Evolutionary conservation across 2,329 filamentous ascomycete genomes (phyloP).

Genomic region (Penicillium crustosum): DNA sequence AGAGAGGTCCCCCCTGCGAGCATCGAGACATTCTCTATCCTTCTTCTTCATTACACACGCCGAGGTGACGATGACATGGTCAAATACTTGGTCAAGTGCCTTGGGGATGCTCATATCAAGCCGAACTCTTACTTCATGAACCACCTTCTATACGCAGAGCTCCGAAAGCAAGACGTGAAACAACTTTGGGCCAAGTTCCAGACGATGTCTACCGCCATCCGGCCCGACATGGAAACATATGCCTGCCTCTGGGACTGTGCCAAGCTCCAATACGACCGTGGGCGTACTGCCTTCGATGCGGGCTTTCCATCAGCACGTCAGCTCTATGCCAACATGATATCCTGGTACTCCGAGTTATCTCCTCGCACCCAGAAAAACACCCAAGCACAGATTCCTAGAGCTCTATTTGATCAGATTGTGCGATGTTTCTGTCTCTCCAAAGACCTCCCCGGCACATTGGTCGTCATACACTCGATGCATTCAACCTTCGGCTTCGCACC

Average conservation of each 20-base stretch:
- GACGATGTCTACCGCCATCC: constrained; percentile 54
- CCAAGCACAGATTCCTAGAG: constrained; percentile 45
- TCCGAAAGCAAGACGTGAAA: constrained; percentile 58
- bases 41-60: constrained; percentile 70
- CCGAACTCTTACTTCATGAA: constrained; percentile 77
- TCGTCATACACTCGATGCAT: constrained; percentile 50
- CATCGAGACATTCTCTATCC: constrained; percentile 73
- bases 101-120: constrained; percentile 62
- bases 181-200: constrained; percentile 59
- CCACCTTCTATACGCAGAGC: constrained; percentile 67
- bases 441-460: constrained; percentile 51
- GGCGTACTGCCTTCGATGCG: constrained; percentile 47
- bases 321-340: constrained; percentile 52
- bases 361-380: constrained; percentile 29
- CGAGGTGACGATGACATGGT: constrained; percentile 60
- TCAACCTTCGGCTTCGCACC: constrained; percentile 48
- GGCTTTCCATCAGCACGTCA: constrained; percentile 47
- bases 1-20: constrained; percentile 59
- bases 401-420: constrained; percentile 54
- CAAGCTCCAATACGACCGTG: constrained; percentile 50
- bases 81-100: constrained; percentile 61
- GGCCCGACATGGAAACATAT: constrained; percentile 68
- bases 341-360: constrained; percentile 43
- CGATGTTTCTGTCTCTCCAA: constrained; percentile 52
- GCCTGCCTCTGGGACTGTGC: constrained; percentile 63